phyloP scores from a whole-genome alignment of 192 early-diverging fungal genomes.

The Thamnidium elegans region DNA sequence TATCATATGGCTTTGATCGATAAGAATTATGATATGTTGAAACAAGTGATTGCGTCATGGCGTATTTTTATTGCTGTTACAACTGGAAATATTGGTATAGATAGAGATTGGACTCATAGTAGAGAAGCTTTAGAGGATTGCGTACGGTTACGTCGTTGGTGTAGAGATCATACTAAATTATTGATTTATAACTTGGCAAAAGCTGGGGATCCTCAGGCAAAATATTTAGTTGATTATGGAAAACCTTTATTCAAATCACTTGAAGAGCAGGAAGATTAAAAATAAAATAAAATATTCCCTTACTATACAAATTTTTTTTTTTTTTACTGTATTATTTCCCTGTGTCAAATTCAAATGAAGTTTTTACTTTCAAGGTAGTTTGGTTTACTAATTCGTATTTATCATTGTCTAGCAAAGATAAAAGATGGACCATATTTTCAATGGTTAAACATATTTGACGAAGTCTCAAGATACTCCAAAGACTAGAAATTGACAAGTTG shows the following conservation, averaged over 20 bases:
- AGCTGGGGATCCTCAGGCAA: slow-evolving; percentile 6
- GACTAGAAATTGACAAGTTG: slow-evolving; percentile 7
- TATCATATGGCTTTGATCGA: slow-evolving; percentile 43
- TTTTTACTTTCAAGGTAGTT: no score
- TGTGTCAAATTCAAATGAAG: not conserved
- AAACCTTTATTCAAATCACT: slow-evolving; percentile 9
- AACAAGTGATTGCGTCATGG: slow-evolving; percentile 34
- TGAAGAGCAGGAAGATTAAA: not conserved
- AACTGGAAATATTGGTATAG: slow-evolving; percentile 6
- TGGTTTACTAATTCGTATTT: no score
- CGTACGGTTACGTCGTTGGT: slow-evolving; percentile 24
- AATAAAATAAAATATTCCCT: not conserved
- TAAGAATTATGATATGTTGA: slow-evolving; percentile 35
- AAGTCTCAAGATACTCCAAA: slow-evolving; percentile 48
- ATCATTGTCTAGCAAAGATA: no score
- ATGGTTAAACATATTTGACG: slow-evolving; percentile 52
- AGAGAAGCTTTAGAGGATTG: slow-evolving; percentile 21
- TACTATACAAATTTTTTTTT: not conserved
- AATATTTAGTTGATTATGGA: slow-evolving; percentile 23
- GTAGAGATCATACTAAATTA: slow-evolving; percentile 12
- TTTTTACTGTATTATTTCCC: no score
- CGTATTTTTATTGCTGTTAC: slow-evolving; percentile 35
- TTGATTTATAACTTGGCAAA: slow-evolving; percentile 7
- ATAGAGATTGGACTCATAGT: not conserved
- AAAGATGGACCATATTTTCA: no score